phyloP scores from a whole-genome alignment of 257 asterid genomes.

The Asclepias syriaca region DNA sequence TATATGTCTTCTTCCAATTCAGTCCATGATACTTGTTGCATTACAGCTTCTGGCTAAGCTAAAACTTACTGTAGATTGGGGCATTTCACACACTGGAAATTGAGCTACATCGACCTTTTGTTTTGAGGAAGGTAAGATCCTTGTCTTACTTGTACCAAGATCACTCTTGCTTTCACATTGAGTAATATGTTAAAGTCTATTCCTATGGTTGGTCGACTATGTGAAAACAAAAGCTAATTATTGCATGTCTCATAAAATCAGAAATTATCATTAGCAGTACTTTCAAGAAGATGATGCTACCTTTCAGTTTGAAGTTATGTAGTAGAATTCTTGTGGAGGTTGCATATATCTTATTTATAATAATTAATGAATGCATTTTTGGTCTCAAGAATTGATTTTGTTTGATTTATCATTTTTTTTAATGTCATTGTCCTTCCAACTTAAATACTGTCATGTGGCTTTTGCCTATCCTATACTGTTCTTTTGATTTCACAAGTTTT shows the following conservation, averaged over 20 bases:
- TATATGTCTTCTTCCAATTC: conserved; percentile 26
- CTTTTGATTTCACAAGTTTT: not conserved
- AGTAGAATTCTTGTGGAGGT: not conserved
- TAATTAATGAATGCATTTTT: not conserved
- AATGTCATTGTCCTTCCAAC: not conserved
- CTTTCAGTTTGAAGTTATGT: not conserved
- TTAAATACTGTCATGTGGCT: not conserved
- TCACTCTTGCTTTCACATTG: not conserved
- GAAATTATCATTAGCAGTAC: not conserved
- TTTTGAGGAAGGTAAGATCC: conserved; percentile 65
- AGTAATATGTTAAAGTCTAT: not conserved
- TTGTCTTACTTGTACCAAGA: not conserved
- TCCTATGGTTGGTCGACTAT: not conserved
- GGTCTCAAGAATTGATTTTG: not conserved
- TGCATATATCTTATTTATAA: not conserved
- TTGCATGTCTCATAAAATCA: not conserved
- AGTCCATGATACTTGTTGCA: conserved; percentile 7
- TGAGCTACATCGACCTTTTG: conserved; percentile 86
- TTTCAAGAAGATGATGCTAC: not conserved
- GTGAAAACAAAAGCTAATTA: not conserved
- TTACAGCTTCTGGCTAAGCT: conserved; percentile 15
- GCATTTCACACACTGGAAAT: conserved; percentile 97
- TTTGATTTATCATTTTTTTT: not conserved
- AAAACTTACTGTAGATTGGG: conserved; percentile 61
- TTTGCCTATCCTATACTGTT: not conserved